Percentiles rank a stretch among this genome's conserved stretches.
These are phyloP conservation scores for Yamadazyma nakazawae DNA, from an alignment of 805 yeast genomes.

Conservation along the genomic window DNA sequence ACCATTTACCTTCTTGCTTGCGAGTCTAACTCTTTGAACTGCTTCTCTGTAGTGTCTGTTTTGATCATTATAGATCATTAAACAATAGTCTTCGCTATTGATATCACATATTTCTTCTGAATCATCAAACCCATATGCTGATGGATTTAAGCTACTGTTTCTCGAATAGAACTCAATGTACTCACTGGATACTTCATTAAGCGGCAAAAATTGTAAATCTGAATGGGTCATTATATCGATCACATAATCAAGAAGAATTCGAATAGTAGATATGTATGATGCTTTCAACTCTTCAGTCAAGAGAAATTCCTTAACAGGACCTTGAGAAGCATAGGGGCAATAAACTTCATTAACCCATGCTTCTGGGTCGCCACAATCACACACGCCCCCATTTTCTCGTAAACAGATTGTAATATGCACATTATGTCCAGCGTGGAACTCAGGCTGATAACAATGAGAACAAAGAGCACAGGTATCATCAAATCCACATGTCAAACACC, in stretches of 20 bases:
- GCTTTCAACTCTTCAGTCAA: slow-evolving; percentile 45
- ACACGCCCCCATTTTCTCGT: slow-evolving; percentile 72
- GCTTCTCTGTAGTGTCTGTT: slow-evolving; percentile 74
- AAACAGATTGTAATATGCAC: slow-evolving; percentile 62
- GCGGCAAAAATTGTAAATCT: slow-evolving; percentile 35
- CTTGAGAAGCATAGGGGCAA: slow-evolving; percentile 41
- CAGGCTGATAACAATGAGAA: slow-evolving; percentile 66
- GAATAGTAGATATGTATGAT: slow-evolving; percentile 41
- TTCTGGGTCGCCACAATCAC: slow-evolving; percentile 88
- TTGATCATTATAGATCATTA: slow-evolving; percentile 76
- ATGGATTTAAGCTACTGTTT: slow-evolving; percentile 33
- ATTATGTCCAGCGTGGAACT: slow-evolving; percentile 69
- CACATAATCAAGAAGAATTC: slow-evolving; percentile 52
- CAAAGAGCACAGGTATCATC: slow-evolving; percentile 88
- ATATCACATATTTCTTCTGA: slow-evolving; percentile 18
- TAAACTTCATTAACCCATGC: slow-evolving; percentile 61
- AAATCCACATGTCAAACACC: slow-evolving; percentile 71
- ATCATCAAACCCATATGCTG: slow-evolving; percentile 43
- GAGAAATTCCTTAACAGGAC: slow-evolving; percentile 5
- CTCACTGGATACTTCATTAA: slow-evolving; percentile 23
- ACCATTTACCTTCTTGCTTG: slow-evolving; percentile 59
- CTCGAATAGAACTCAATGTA: slow-evolving; percentile 28
- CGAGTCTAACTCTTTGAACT: slow-evolving; percentile 55
- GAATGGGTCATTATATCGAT: slow-evolving; percentile 57
- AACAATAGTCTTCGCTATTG: slow-evolving; percentile 48